These are phyloP conservation scores for Kazachstania africana DNA, from an alignment of 805 yeast species.

Conservation along the genomic window DNA sequence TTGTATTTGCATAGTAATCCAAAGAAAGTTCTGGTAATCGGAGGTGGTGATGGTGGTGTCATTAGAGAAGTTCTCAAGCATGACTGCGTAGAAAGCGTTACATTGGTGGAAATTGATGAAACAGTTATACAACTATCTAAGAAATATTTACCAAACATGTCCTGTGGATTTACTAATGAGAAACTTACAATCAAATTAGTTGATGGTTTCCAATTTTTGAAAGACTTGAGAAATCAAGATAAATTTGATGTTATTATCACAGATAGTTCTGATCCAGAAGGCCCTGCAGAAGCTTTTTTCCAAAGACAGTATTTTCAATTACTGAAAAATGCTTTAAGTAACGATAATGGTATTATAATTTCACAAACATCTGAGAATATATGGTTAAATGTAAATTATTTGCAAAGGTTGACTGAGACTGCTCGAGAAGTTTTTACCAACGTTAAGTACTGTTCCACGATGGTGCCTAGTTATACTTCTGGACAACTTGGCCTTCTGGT, in stretches of 20 bases:
- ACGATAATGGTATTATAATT: constrained; percentile 51
- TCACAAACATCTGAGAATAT: constrained; percentile 71
- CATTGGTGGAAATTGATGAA: constrained; percentile 83
- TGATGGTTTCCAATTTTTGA: constrained; percentile 76
- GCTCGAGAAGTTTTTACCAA: constrained; percentile 46
- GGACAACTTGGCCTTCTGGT: constrained; percentile 77
- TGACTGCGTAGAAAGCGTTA: constrained; percentile 47
- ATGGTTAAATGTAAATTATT: constrained; percentile 54
- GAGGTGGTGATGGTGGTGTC: constrained; percentile 97
- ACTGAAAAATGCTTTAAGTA: constrained; percentile 48
- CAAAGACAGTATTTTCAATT: constrained; percentile 65
- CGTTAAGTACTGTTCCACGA: constrained; percentile 61
- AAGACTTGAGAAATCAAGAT: constrained; percentile 24
- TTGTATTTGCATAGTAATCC: constrained; percentile 69
- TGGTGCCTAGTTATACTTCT: constrained; percentile 80
- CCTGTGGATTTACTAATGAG: constrained; percentile 51
- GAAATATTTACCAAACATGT: constrained; percentile 68
- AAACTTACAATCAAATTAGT: constrained; percentile 55
- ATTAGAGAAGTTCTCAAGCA: constrained; percentile 79
- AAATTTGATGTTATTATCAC: constrained; percentile 78
- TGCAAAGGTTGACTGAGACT: constrained; percentile 35
- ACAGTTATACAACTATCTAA: constrained; percentile 63
- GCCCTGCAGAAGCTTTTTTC: constrained; percentile 87
- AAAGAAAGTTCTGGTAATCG: constrained; percentile 68
- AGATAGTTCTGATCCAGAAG: constrained; percentile 91